These are phyloP conservation scores for Mucor plumbeus DNA, from an alignment of 371 early-diverging fungal species.

Conservation along the genomic window DNA sequence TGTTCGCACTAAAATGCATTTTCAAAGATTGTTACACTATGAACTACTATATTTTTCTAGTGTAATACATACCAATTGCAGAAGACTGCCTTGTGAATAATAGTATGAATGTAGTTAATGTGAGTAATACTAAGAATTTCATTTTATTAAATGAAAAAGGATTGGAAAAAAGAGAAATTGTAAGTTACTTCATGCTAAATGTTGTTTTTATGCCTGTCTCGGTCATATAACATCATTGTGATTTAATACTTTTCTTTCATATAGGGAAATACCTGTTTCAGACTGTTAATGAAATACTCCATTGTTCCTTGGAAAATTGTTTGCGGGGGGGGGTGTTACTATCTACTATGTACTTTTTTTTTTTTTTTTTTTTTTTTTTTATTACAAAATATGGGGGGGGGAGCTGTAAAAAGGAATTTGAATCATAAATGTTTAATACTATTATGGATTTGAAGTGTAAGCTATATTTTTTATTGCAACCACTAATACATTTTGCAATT, in stretches of 20 bases:
- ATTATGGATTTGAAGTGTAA: background rate
- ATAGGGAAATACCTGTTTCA: slow-evolving; percentile 10
- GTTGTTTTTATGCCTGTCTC: slow-evolving; percentile 11
- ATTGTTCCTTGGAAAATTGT: background rate
- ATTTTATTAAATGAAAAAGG: background rate
- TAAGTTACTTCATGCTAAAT: background rate
- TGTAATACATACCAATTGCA: slow-evolving; percentile 20
- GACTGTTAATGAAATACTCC: background rate
- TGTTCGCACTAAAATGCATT: slow-evolving; percentile 9
- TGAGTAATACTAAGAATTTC: background rate
- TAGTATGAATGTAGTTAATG: slow-evolving; percentile 1
- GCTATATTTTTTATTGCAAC: background rate
- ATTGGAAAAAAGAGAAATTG: background rate
- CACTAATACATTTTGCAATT: background rate
- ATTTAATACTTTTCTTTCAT: background rate
- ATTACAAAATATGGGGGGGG: background rate
- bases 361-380: too few relatives aligned
- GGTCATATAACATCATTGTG: slow-evolving; percentile 21
- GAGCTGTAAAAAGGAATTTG: background rate
- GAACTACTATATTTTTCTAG: background rate
- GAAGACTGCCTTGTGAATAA: slow-evolving; percentile 3
- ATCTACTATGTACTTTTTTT: background rate
- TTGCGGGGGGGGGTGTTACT: background rate
- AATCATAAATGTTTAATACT: too few relatives aligned
- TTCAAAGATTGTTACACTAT: background rate